Evolutionary conservation across 805 yeast genomes (phyloP).

Genomic region (Dipodascus geniculatus): DNA sequence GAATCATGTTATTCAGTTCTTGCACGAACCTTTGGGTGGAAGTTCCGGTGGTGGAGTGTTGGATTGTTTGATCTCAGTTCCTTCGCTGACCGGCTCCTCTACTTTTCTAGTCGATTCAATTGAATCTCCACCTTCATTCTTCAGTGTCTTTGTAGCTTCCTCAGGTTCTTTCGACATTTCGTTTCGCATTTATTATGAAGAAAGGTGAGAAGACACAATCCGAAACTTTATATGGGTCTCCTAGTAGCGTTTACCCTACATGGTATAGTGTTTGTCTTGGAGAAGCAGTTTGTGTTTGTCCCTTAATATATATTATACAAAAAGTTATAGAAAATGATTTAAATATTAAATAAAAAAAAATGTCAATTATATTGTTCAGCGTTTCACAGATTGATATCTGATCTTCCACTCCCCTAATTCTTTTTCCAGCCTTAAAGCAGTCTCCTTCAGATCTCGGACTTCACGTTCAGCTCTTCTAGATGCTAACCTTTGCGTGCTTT

Average conservation of each 20-base stretch:
- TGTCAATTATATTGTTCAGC: not conserved
- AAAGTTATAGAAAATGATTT: too few relatives aligned
- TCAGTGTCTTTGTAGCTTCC: not conserved
- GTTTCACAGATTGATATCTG: constrained; percentile 7
- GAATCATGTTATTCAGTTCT: not conserved
- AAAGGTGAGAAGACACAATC: too few relatives aligned
- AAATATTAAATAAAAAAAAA: too few relatives aligned
- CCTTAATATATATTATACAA: too few relatives aligned
- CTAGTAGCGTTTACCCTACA: not conserved
- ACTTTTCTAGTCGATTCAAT: not conserved
- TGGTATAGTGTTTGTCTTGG: not conserved
- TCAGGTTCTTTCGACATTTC: not conserved
- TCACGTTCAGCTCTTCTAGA: constrained; percentile 40
- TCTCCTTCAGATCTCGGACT: constrained; percentile 37
- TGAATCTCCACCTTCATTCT: not conserved
- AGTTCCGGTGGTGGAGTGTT: not conserved
- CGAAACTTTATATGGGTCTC: not conserved
- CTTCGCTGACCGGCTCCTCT: not conserved
- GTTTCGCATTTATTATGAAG: too few relatives aligned
- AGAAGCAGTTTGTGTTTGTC: too few relatives aligned
- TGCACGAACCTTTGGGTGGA: not conserved
- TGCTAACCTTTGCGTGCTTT: constrained; percentile 27
- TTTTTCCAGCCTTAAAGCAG: constrained; percentile 35
- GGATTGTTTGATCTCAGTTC: not conserved
- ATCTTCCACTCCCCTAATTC: constrained; percentile 34